Conservation (phyloP, 441 rosid genomes). For the Breynia disticha region DNA sequence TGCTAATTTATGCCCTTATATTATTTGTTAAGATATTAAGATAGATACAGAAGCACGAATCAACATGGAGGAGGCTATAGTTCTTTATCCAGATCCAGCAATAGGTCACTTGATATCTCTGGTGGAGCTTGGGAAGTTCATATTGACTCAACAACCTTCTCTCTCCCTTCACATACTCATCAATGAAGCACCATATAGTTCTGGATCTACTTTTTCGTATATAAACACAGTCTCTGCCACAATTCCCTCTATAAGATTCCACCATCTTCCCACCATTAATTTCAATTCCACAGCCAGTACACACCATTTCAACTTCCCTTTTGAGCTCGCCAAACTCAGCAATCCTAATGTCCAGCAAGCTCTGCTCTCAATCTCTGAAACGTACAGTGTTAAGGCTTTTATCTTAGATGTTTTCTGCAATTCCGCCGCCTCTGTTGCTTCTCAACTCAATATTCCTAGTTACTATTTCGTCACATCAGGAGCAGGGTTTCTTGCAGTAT, state of each 20-base stretch:
- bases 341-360: not conserved
- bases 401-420: not conserved
- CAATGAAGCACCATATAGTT: conserved; percentile 8
- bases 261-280: conserved; percentile 19
- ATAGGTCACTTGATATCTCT: conserved; percentile 34
- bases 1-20: too few relatives aligned
- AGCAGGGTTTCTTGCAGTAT: conserved; percentile 5
- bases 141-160: conserved; percentile 20
- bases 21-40: too few relatives aligned
- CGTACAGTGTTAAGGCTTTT: not conserved
- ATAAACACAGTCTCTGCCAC: conserved; percentile 21
- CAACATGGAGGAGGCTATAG: conserved; percentile 27
- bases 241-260: conserved; percentile 28
- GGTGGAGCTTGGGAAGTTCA: conserved; percentile 37
- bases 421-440: conserved; percentile 7
- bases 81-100: conserved; percentile 37
- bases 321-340: not conserved
- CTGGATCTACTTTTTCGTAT: conserved; percentile 20
- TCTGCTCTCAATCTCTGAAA: not conserved
- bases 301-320: too few relatives aligned
- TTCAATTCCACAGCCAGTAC: too few relatives aligned
- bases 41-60: too few relatives aligned
- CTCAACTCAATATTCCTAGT: conserved; percentile 17
- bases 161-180: conserved; percentile 27
- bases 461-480: conserved; percentile 19